Evolutionary conservation across 2,329 filamentous ascomycete species (phyloP), one percentile per base, ranked within the genome.

Genomic region (Mycocentrospora acerina): DNA sequence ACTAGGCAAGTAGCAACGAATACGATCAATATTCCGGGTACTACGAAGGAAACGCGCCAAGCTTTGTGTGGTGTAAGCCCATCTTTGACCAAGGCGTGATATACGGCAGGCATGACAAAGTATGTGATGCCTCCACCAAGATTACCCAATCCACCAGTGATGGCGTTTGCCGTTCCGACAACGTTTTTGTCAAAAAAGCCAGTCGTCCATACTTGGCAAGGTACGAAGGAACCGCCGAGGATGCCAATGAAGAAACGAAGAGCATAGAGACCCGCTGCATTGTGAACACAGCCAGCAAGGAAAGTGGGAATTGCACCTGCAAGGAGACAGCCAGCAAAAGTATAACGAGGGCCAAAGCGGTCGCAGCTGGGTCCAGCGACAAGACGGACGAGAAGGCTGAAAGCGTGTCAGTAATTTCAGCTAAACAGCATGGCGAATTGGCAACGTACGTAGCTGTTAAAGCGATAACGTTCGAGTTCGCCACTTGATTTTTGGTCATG

Each of bases 181-280:
- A 95, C 78, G 58, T 90, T 91, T 74, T 90, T 93, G 70, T 95
- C 89, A 62, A 90, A 95, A 73, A 94, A 95, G 0, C 84, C 87
- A 0, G 88, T 95, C 6, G 85, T 87, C 88, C 88, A 95, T 5
- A 94, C 90, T 63, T 93, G 88, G 63, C 88, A 94, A 4, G 86
- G 86, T 1, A 90, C 86, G 56, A 90, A 90, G 3, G 79, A 78
- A 2, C 83, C 86, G 30, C 86, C 86, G 0, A 90, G 77, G 26
- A 90, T 83, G 41, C 86, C 85, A 48, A 90, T 81, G 70, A 90
- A 90, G 74, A 90, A 90, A 29, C 86, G 79, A 26, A 85, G 75
- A 12, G 79, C 69, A 48, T 87, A 82, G n/a, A 90, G 77, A 8
- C 85, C 82, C 0, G 66, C 68, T 4, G 80, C 79, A 35, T 76